A percentile compares a stretch with the other conserved stretches of the same genome.
These are phyloP conservation scores for Pseudogymnoascus sp. DNA, from an alignment of 2,329 filamentous ascomycete species.

Conservation along the genomic window DNA sequence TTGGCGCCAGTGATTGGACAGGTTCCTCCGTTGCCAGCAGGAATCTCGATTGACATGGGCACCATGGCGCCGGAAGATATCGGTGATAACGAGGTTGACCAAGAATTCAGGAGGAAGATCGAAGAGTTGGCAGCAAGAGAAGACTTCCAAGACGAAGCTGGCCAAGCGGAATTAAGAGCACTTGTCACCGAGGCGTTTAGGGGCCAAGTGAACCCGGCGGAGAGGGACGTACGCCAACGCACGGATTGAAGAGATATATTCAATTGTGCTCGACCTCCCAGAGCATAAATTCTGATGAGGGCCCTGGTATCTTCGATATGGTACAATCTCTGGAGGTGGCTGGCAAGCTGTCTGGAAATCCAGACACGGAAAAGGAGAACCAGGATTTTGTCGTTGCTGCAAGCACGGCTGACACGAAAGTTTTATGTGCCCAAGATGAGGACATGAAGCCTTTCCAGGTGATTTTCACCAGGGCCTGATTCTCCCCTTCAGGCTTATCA, in stretches of 20 bases:
- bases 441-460: constrained; percentile 56
- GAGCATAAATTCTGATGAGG: constrained; percentile 49
- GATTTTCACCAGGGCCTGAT: constrained; percentile 42
- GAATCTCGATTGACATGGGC: constrained; percentile 70
- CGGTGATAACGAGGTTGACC: constrained; percentile 62
- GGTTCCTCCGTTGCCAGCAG: constrained; percentile 64
- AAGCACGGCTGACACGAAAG: constrained; percentile 42
- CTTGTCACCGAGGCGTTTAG: constrained; percentile 75
- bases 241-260: constrained; percentile 41
- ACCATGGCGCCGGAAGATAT: constrained; percentile 63
- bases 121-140: constrained; percentile 79
- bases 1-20: not conserved
- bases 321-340: constrained; percentile 46
- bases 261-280: constrained; percentile 45
- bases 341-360: constrained; percentile 42
- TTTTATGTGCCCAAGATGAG: constrained; percentile 45
- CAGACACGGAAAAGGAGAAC: constrained; percentile 50
- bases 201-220: constrained; percentile 53
- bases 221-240: constrained; percentile 58
- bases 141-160: constrained; percentile 75
- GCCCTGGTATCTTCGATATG: constrained; percentile 46
- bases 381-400: constrained; percentile 42
- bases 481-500: constrained; percentile 12
- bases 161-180: constrained; percentile 70
- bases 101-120: constrained; percentile 78